Evolutionary conservation across 169 alveolate species (phyloP).

Genomic region (Plasmodium yoelii): DNA sequence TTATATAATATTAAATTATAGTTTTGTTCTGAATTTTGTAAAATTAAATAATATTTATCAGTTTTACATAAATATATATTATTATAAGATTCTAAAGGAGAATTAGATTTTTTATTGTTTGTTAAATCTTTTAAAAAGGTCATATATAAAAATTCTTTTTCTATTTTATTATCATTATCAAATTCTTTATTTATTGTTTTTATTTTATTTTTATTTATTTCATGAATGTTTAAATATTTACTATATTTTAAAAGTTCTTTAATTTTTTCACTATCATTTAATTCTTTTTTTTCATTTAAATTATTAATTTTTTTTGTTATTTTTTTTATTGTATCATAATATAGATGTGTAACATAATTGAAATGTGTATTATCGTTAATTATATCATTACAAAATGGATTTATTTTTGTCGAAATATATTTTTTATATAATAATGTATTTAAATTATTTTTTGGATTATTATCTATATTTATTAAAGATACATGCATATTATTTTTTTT

Average conservation of each 20-base stretch:
- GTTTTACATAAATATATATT: conserved; percentile 37
- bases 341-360: conserved; percentile 28
- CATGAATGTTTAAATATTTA: conserved; percentile 26
- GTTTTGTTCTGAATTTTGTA: conserved; percentile 20
- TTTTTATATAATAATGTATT: too few relatives aligned
- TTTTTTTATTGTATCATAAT: conserved; percentile 11
- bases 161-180: conserved; percentile 3
- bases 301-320: neutral
- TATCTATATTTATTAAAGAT: neutral
- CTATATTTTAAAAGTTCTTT: conserved; percentile 8
- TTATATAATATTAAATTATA: conserved; percentile 45
- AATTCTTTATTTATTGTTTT: conserved; percentile 14
- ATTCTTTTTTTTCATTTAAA: neutral
- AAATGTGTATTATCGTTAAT: neutral
- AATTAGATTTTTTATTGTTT: conserved; percentile 8
- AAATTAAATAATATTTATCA: conserved; percentile 36
- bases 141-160: conserved; percentile 36
- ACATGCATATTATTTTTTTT: conserved; percentile 22
- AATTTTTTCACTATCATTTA: neutral
- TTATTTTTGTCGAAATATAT: too few relatives aligned
- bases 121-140: conserved; percentile 50
- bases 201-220: conserved; percentile 52
- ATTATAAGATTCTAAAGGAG: neutral
- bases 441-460: too few relatives aligned
- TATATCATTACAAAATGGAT: neutral